Evolutionary conservation across 2,329 filamentous ascomycete species (phyloP), one percentile per base, ranked within the genome.

Genomic region (Claviceps africana): DNA sequence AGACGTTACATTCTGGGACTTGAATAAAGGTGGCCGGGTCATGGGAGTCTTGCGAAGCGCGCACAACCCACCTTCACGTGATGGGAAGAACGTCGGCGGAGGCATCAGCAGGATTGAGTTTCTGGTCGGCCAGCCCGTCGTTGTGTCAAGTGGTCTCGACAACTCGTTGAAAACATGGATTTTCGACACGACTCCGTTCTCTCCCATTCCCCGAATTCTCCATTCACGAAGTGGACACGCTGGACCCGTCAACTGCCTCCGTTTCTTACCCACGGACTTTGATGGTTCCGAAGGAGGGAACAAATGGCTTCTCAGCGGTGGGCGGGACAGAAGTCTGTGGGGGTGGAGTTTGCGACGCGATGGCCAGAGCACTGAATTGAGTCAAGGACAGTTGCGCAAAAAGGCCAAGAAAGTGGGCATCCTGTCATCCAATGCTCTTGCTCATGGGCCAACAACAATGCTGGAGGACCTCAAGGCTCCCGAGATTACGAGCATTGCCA

Each of bases 131-230:
- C 94, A 98, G 65, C 86, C 88, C 5, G 85, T 97, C 2, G 78
- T 98, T 43, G 74, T 97, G 30, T 95, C 89, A 10, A 93, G 88
- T 57, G 94, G 93, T 4, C 76, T 86, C 47, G 93, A 98, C 66
- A 98, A 98, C 68, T 88, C 90, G 10, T 72, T 98, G 54, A 94
- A 91, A 65, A 90, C 89, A 5, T 96, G 91, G 91, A 93, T 97
- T 55, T 95, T 96, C 60, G 91, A 97, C 62, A 85, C 94, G 65
- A 84, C 83, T 0, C 90, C 91, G 0, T 95, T 95, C 65, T 93
- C 87, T 0, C 83, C 90, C 0, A 77, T 90, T 11, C 93, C 93
- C 2, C 81, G 91, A 19, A 85, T 88, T 28, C 72, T 98, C 31
- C 93, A 98, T 67, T 80, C 81, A 3, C 79, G 93, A 58, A 89